These are phyloP conservation scores for Capronia epimyces DNA, from an alignment of 2,329 filamentous ascomycete genomes.

Conservation along the genomic window DNA sequence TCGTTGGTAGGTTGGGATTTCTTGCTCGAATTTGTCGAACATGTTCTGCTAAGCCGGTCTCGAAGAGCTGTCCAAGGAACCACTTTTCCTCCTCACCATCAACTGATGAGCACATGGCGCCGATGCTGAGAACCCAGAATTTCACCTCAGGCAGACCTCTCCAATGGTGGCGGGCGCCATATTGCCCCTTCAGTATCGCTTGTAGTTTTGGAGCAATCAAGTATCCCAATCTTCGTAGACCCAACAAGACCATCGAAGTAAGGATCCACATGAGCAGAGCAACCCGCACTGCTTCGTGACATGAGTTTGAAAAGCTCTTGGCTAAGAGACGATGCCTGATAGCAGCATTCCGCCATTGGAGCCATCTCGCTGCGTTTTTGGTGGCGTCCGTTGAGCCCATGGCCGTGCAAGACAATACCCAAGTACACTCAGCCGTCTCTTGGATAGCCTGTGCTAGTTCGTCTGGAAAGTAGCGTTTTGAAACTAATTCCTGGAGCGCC, in stretches of 20 bases:
- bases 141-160: slow-evolving; percentile 15
- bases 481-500: slow-evolving; percentile 7
- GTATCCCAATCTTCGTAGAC: slow-evolving; percentile 16
- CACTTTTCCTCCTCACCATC: slow-evolving; percentile 20
- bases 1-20: slow-evolving; percentile 12
- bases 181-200: slow-evolving; percentile 8
- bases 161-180: slow-evolving; percentile 10
- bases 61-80: slow-evolving; percentile 20
- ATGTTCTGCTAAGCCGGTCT: slow-evolving; percentile 16
- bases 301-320: slow-evolving; percentile 11
- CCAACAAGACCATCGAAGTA: slow-evolving; percentile 23
- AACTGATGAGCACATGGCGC: slow-evolving; percentile 19
- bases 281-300: slow-evolving; percentile 18
- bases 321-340: slow-evolving; percentile 20
- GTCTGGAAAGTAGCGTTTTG: slow-evolving; percentile 14
- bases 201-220: slow-evolving; percentile 23
- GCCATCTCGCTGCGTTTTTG: slow-evolving; percentile 24
- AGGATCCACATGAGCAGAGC: slow-evolving; percentile 23
- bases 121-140: slow-evolving; percentile 23
- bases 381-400: slow-evolving; percentile 11
- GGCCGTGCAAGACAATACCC: slow-evolving; percentile 19
- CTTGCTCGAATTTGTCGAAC: slow-evolving; percentile 9
- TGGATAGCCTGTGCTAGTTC: slow-evolving; percentile 16
- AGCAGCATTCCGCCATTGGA: slow-evolving; percentile 24
- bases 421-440: slow-evolving; percentile 21